These are phyloP conservation scores for Exophiala phaeomuriformis DNA, from an alignment of 2,329 filamentous ascomycete species.

Conservation along the genomic window DNA sequence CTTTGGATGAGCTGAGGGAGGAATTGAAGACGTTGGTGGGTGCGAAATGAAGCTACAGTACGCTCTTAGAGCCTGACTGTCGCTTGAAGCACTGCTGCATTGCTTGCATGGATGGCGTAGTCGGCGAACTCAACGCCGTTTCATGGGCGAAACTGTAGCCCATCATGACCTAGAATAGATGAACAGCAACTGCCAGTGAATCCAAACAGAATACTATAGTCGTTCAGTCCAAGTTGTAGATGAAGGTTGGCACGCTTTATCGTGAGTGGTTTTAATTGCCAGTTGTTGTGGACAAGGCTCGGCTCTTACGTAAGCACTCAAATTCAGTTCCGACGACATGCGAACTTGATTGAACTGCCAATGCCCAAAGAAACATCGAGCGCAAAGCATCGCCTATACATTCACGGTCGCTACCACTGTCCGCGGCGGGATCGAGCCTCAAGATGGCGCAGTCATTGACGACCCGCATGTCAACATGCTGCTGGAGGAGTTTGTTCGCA, in stretches of 20 bases:
- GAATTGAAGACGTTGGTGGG: slow-evolving; percentile 9
- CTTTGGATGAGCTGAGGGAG: slow-evolving; percentile 5
- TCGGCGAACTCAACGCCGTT: too few species aligned
- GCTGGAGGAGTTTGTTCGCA: slow-evolving; percentile 59
- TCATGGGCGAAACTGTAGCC: too few species aligned
- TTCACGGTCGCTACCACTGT: background rate
- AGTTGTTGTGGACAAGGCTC: too few species aligned
- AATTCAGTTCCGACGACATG: background rate
- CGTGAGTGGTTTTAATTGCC: too few species aligned
- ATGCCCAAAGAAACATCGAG: background rate
- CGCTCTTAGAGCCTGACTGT: too few species aligned
- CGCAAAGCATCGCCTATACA: background rate
- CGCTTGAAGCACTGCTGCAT: too few species aligned
- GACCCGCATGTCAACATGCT: slow-evolving; percentile 59
- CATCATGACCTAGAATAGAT: too few species aligned
- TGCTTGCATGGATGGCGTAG: too few species aligned
- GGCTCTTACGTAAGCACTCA: background rate
- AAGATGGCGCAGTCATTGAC: slow-evolving; percentile 54
- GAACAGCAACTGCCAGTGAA: too few species aligned
- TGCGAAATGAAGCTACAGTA: background rate
- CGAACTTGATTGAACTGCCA: background rate
- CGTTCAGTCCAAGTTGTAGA: background rate
- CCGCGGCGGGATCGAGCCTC: background rate
- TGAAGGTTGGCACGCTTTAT: too few species aligned
- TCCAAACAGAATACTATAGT: background rate